Conservation (phyloP, 106 monocot species). For the Dendrobium catenatum region DNA sequence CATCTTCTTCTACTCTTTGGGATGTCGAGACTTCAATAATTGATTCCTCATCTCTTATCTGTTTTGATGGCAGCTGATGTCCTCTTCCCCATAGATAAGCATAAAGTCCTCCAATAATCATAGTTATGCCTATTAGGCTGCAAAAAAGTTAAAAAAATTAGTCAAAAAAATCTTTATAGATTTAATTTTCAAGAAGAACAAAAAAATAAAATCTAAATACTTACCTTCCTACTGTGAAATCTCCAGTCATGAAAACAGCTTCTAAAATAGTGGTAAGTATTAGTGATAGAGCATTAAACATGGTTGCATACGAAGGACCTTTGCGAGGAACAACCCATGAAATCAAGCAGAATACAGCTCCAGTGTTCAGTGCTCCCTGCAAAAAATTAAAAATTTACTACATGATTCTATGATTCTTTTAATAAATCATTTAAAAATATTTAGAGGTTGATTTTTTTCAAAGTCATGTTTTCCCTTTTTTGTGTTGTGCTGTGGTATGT, state of each 20-base stretch:
- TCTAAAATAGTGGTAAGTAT: slow-evolving; percentile 31
- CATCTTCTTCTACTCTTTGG: too few relatives aligned
- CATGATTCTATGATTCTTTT: too few relatives aligned
- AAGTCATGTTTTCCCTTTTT: too few relatives aligned
- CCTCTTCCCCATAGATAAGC: slow-evolving; percentile 16
- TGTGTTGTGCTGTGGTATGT: too few relatives aligned
- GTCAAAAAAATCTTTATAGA: too few relatives aligned
- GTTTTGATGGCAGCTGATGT: not conserved
- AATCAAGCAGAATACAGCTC: slow-evolving; percentile 24
- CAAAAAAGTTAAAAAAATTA: not conserved
- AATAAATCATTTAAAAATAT: too few relatives aligned
- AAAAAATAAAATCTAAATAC: too few relatives aligned
- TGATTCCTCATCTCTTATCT: not conserved
- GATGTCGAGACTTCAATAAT: not conserved
- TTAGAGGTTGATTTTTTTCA: too few relatives aligned
- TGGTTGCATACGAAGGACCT: slow-evolving; percentile 51
- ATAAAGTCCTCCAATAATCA: slow-evolving; percentile 11
- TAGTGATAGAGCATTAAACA: slow-evolving; percentile 47
- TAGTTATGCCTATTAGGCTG: slow-evolving; percentile 7
- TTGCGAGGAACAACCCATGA: slow-evolving; percentile 29
- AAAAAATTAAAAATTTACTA: not conserved
- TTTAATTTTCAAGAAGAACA: not conserved
- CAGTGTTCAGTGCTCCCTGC: slow-evolving; percentile 49
- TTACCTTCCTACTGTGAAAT: slow-evolving; percentile 33
- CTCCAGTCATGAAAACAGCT: slow-evolving; percentile 21